These are phyloP conservation scores for Coemansia sp. DNA, from an alignment of 192 early-diverging fungal genomes.

Conservation along the genomic window DNA sequence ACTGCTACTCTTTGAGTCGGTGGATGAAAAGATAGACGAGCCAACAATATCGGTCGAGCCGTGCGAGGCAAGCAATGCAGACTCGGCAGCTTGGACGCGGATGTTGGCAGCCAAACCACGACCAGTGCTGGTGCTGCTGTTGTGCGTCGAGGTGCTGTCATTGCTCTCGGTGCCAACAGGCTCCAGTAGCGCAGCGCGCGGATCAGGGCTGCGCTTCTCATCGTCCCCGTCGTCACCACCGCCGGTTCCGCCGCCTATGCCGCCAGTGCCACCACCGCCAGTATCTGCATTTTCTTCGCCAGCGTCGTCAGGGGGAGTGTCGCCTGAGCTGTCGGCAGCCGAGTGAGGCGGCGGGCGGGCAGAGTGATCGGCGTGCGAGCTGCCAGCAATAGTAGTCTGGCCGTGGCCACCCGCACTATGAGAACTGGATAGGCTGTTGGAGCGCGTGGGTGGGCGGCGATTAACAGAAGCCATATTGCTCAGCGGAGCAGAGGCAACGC, in stretches of 20 bases:
- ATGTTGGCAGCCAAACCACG: conserved; percentile 40
- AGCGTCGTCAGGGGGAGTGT: neutral
- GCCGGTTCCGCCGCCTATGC: conserved; percentile 7
- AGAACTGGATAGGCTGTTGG: conserved; percentile 51
- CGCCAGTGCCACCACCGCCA: conserved; percentile 6
- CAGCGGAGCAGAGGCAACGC: conserved; percentile 36
- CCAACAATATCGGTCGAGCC: conserved; percentile 30
- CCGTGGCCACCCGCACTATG: conserved; percentile 43
- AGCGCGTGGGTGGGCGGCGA: conserved; percentile 29
- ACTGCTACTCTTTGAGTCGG: conserved; percentile 15
- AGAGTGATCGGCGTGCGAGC: neutral
- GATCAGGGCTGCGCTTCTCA: conserved; percentile 30
- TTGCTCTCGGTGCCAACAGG: conserved; percentile 26
- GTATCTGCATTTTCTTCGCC: neutral
- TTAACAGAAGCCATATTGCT: conserved; percentile 4
- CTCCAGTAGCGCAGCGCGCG: conserved; percentile 24
- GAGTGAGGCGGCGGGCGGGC: conserved; percentile 1
- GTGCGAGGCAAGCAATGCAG: conserved; percentile 26
- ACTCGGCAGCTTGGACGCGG: conserved; percentile 5
- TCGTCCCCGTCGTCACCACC: conserved; percentile 19
- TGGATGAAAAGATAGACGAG: conserved; percentile 49
- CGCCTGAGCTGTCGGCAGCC: neutral
- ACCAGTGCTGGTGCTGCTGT: conserved; percentile 22
- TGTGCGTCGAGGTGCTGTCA: conserved; percentile 36
- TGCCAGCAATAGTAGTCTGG: conserved; percentile 25